These are phyloP conservation scores for Salvia sclarea DNA, from an alignment of 305 asterid species.

Conservation along the genomic window DNA sequence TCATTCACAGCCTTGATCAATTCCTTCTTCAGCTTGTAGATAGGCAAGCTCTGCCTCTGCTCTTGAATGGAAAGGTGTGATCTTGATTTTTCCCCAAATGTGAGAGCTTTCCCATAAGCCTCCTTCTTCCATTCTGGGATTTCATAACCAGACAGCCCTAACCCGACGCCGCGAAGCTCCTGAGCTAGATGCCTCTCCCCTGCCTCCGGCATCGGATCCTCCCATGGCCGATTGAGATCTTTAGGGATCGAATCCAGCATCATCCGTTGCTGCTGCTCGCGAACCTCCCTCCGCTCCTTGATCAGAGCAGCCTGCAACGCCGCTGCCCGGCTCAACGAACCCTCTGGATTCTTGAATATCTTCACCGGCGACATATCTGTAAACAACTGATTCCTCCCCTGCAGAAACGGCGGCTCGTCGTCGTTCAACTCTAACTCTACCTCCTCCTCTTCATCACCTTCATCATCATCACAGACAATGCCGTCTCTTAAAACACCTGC, in stretches of 20 bases:
- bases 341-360: constrained; percentile 91
- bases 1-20: constrained; percentile 79
- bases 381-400: constrained; percentile 78
- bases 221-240: constrained; percentile 98
- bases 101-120: constrained; percentile 81
- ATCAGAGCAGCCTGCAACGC: constrained; percentile 87
- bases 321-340: constrained; percentile 91
- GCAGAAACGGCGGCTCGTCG: constrained; percentile 86
- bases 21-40: constrained; percentile 82
- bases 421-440: constrained; percentile 89
- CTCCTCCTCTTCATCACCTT: constrained; percentile 94
- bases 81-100: constrained; percentile 88
- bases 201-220: constrained; percentile 96
- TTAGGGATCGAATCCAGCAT: constrained; percentile 94
- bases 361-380: constrained; percentile 87
- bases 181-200: constrained; percentile 98
- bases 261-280: constrained; percentile 83
- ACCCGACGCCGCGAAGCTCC: constrained; percentile 92
- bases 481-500: constrained; percentile 88
- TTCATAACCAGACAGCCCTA: constrained; percentile 93
- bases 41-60: constrained; percentile 84
- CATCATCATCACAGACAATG: constrained; percentile 79
- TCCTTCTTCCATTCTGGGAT: constrained; percentile 98
- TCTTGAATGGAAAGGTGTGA: constrained; percentile 90
- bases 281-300: constrained; percentile 89